Conservation (phyloP, 2,329 filamentous ascomycete species). For the Penicillium sp. region DNA sequence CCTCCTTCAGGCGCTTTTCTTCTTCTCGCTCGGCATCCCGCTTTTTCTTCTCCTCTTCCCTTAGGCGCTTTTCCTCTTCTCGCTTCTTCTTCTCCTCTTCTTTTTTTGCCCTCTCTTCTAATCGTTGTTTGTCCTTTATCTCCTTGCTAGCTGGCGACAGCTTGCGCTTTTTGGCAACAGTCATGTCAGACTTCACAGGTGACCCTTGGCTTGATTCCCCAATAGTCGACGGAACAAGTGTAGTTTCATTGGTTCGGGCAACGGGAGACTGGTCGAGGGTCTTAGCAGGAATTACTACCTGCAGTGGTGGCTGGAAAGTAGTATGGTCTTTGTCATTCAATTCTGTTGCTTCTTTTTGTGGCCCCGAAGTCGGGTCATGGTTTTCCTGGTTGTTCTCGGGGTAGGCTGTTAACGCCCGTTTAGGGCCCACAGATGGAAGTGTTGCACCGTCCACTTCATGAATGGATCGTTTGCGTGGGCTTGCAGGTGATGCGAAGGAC, state of each 20-base stretch:
- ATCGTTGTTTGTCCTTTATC: constrained; percentile 26
- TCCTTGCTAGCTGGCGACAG: constrained; percentile 28
- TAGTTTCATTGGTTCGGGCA: not conserved
- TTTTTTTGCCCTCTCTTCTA: constrained; percentile 7
- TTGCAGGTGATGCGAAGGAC: constrained; percentile 17
- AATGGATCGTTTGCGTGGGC: constrained; percentile 30
- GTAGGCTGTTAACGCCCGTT: constrained; percentile 12
- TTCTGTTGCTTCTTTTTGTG: not conserved
- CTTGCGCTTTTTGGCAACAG: constrained; percentile 19
- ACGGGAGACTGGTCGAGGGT: not conserved
- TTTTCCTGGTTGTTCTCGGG: constrained; percentile 26
- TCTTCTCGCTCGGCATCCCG: constrained; percentile 42
- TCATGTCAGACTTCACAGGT: constrained; percentile 7
- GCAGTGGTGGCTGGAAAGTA: not conserved
- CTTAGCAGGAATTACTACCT: constrained; percentile 1
- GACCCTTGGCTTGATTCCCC: not conserved
- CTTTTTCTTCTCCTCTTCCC: constrained; percentile 43
- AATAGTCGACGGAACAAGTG: not conserved
- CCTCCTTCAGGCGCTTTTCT: constrained; percentile 45
- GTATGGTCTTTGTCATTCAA: not conserved
- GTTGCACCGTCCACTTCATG: constrained; percentile 26
- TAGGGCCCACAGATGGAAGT: constrained; percentile 9
- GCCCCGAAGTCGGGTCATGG: constrained; percentile 8
- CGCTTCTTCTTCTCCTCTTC: constrained; percentile 4
- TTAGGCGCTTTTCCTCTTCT: constrained; percentile 16